Evolutionary conservation across 139 green algal genomes (phyloP).

Genomic region (Nannochloris sp.): DNA sequence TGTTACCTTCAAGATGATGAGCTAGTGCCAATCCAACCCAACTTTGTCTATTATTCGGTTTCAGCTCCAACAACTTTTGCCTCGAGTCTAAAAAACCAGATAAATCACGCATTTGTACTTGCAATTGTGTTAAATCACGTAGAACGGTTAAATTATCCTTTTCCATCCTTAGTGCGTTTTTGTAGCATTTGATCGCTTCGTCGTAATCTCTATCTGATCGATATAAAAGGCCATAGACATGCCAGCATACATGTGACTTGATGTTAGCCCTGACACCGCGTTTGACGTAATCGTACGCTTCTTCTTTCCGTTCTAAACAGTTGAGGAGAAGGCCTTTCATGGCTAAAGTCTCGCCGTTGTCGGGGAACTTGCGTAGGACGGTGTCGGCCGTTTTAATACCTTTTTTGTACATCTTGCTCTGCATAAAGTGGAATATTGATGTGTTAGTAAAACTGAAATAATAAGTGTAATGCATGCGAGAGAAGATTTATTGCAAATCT

Average conservation of each 20-base stretch:
- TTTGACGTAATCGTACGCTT: slow-evolving; percentile 91
- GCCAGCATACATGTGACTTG: slow-evolving; percentile 93
- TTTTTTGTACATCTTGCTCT: slow-evolving; percentile 96
- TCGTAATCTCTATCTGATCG: slow-evolving; percentile 87
- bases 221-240: slow-evolving; percentile 97
- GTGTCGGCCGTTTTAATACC: slow-evolving; percentile 87
- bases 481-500: too few species aligned
- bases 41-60: slow-evolving; percentile 71
- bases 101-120: slow-evolving; percentile 91
- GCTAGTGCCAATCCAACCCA: slow-evolving; percentile 90
- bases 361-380: slow-evolving; percentile 92
- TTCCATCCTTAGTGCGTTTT: slow-evolving; percentile 90
- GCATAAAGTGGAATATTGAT: background rate
- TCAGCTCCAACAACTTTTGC: slow-evolving; percentile 73
- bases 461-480: too few species aligned
- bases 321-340: slow-evolving; percentile 95
- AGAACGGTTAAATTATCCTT: slow-evolving; percentile 87
- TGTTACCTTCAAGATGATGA: slow-evolving; percentile 78
- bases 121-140: slow-evolving; percentile 2
- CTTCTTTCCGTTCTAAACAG: slow-evolving; percentile 73
- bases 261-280: slow-evolving; percentile 83
- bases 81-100: slow-evolving; percentile 86
- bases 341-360: slow-evolving; percentile 95
- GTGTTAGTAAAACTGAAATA: too few species aligned
- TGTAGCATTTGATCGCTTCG: slow-evolving; percentile 99